phyloP scores from a whole-genome alignment of 352 stramenopile species.

The Elongisporangium anandrum region DNA sequence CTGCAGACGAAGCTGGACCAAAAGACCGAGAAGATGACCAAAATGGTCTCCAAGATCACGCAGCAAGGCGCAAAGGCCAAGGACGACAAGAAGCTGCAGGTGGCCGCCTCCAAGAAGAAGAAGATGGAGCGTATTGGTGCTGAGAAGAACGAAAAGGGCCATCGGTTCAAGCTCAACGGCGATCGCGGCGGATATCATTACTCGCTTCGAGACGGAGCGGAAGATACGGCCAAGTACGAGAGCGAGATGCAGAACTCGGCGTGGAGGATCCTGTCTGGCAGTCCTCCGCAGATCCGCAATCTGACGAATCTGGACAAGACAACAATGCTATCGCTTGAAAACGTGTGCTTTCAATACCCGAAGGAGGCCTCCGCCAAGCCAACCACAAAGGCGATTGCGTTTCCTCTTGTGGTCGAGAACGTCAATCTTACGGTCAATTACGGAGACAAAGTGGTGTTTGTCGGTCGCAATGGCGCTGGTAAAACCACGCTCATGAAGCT shows the following conservation, averaged over 20 bases:
- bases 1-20: conserved; percentile 44
- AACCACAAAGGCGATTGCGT: conserved; percentile 5
- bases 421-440: conserved; percentile 73
- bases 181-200: conserved; percentile 43
- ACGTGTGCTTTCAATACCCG: conserved; percentile 44
- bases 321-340: conserved; percentile 53
- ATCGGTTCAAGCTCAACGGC: conserved; percentile 51
- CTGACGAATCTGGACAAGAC: conserved; percentile 37
- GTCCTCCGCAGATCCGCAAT: conserved; percentile 52
- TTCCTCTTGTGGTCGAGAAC: conserved; percentile 49
- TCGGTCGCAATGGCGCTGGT: conserved; percentile 79
- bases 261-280: conserved; percentile 38
- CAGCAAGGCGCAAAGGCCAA: conserved; percentile 33
- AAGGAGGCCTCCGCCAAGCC: conserved; percentile 1
- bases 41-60: conserved; percentile 41
- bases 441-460: conserved; percentile 79
- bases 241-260: conserved; percentile 19
- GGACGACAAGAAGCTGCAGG: conserved; percentile 64
- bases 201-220: conserved; percentile 22
- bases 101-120: conserved; percentile 62
- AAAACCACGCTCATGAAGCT: conserved; percentile 95
- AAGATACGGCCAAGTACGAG: conserved; percentile 42
- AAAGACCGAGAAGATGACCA: conserved; percentile 50
- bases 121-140: conserved; percentile 57
- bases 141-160: conserved; percentile 49